Percentiles rank a stretch among this genome's conserved stretches.
Conservation (phyloP, 768 basidiomycete species). For the Termitomyces sp. region DNA sequence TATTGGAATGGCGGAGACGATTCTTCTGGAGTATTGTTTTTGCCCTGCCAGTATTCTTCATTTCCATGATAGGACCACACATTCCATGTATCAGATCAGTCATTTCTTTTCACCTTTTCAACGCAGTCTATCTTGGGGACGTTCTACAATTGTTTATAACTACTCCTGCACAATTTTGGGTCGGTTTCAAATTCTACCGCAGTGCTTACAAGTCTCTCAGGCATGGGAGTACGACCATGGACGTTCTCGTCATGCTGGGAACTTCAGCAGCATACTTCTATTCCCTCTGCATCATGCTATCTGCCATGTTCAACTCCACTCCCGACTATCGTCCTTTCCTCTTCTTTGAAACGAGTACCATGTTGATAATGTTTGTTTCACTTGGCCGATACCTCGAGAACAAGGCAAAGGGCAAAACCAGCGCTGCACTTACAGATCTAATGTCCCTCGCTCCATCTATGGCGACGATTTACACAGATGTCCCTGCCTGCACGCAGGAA, state of each 20-base stretch:
- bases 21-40: conserved; percentile 75
- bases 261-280: conserved; percentile 94
- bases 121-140: conserved; percentile 80
- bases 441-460: conserved; percentile 95
- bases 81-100: conserved; percentile 58
- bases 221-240: conserved; percentile 94
- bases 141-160: conserved; percentile 72
- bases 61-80: conserved; percentile 80
- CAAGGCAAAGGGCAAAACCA: conserved; percentile 94
- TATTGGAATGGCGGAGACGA: conserved; percentile 82
- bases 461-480: conserved; percentile 93
- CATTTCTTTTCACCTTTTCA: conserved; percentile 47
- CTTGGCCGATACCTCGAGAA: conserved; percentile 96
- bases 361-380: conserved; percentile 97
- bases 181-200: conserved; percentile 83
- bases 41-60: conserved; percentile 91
- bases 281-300: conserved; percentile 69
- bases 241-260: conserved; percentile 93
- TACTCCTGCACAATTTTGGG: conserved; percentile 90
- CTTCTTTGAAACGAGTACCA: conserved; percentile 99
- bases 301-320: conserved; percentile 60
- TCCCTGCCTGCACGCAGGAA: conserved; percentile 74
- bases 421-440: conserved; percentile 92
- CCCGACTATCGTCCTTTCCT: conserved; percentile 76
- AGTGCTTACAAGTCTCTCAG: conserved; percentile 89